A percentile compares a stretch with the other conserved stretches of the same genome.
Conservation (phyloP, 2,329 filamentous ascomycete species). For the Bipolaris oryzae region DNA sequence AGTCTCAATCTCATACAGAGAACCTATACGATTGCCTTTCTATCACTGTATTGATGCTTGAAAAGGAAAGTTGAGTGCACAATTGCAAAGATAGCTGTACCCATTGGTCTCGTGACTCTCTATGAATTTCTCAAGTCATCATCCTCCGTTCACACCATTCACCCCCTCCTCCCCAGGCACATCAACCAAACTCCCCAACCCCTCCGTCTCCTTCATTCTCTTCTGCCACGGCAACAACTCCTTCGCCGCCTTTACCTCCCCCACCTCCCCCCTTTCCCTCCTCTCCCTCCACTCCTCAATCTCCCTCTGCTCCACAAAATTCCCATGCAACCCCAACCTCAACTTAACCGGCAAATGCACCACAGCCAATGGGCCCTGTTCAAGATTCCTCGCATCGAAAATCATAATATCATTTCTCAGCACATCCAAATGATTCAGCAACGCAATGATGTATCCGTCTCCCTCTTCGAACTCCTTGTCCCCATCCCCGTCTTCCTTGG, state of each 20-base stretch:
- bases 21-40: too few relatives aligned
- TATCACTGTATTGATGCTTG: too few relatives aligned
- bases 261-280: conserved; percentile 34
- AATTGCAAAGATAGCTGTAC: too few relatives aligned
- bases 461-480: conserved; percentile 52
- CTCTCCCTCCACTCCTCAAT: conserved; percentile 40
- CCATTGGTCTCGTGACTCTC: too few relatives aligned
- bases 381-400: conserved; percentile 51
- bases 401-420: conserved; percentile 51
- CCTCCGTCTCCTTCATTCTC: conserved; percentile 26
- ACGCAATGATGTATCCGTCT: conserved; percentile 57
- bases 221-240: conserved; percentile 41
- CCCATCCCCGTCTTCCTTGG: conserved; percentile 57
- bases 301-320: conserved; percentile 41
- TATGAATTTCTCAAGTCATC: neutral
- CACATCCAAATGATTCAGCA: conserved; percentile 52
- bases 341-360: conserved; percentile 50
- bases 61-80: too few relatives aligned
- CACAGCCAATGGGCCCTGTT: conserved; percentile 48
- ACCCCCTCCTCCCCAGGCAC: neutral
- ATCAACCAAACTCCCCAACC: conserved; percentile 14
- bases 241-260: conserved; percentile 29
- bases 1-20: too few relatives aligned
- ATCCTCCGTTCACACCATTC: neutral
- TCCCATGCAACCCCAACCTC: conserved; percentile 41